Evolutionary conservation across 306 rosid genomes (phyloP), one percentile per base, ranked within the genome.

Genomic region (Ceratonia siliqua): DNA sequence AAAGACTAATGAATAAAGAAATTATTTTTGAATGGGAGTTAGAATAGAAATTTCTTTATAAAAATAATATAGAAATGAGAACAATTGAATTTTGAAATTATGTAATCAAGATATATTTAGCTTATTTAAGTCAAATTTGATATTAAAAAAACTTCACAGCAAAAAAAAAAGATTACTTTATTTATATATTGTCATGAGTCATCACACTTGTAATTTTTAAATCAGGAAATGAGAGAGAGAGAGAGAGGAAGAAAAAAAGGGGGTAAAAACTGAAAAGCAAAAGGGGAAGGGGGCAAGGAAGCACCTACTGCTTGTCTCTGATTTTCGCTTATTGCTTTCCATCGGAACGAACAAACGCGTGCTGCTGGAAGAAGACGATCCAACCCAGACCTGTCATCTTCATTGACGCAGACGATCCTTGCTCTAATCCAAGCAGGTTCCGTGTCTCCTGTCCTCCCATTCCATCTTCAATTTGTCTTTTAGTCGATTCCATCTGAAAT

Each of bases 331-430:
- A 8, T 33, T 33, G 61, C 58, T 74, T 17, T 74, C 17, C 41
- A 14, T 25, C 38, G 6, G n/a, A 53, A 28, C 12, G 56, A 17
- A 24, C 13, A 13, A 21, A 7, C 17, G 39, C 30, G 32, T 5
- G 58, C 43, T 43, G 43, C 0, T 46, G 46, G 20, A 64, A 41
- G 76, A 52, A 32, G 36, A 49, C 52, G 73, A 69, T 61, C 55
- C 84, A 69, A 28, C 73, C 59, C 62, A 46, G n/a, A 24, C 48
- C 49, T 25, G 24, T 48, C 25, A 42, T 49, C 66, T 61, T 62
- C 77, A 27, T 42, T 69, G 66, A 8, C 30, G 43, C 30, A 25
- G 18, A 20, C 25, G 66, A 80, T 73, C 75, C 30, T 65, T 58
- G 2, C 41, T 18, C 52, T 42, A 28, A 10, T 41, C 54, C 59